Conservation (phyloP, 179 eudicot species). For the Beta lomatogona region DNA sequence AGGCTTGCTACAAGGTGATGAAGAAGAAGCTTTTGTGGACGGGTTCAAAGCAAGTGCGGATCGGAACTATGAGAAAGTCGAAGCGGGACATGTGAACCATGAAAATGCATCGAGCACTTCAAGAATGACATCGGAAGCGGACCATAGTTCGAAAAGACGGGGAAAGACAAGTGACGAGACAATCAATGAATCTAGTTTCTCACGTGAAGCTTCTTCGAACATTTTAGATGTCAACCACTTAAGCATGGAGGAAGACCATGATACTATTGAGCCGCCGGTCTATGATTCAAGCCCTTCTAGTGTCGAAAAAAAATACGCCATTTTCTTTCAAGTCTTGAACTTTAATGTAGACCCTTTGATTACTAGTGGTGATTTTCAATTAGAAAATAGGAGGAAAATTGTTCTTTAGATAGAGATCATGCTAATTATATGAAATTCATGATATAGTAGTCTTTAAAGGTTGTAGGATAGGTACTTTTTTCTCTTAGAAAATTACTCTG, state of each 20-base stretch:
- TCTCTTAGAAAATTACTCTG: neutral
- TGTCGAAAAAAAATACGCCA: conserved; percentile 29
- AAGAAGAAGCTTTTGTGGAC: neutral
- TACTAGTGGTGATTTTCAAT: neutral
- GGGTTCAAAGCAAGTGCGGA: conserved; percentile 11
- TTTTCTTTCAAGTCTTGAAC: too few relatives aligned
- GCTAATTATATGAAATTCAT: neutral
- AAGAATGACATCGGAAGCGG: conserved; percentile 42
- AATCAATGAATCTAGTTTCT: conserved; percentile 27
- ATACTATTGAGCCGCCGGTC: conserved; percentile 59
- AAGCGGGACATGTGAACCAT: conserved; percentile 32
- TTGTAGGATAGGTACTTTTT: neutral
- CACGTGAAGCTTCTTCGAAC: conserved; percentile 32
- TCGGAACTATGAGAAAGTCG: conserved; percentile 20
- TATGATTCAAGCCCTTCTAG: conserved; percentile 70
- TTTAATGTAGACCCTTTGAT: neutral
- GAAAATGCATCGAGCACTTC: conserved; percentile 44
- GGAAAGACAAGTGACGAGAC: conserved; percentile 20
- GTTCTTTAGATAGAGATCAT: neutral
- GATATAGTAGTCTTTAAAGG: neutral
- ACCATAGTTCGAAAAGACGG: conserved; percentile 24
- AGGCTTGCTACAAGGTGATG: conserved; percentile 4
- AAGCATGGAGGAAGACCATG: conserved; percentile 30
- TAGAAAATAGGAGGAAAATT: neutral
- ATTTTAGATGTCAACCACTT: conserved; percentile 21